phyloP scores from a whole-genome alignment of 2,329 filamentous ascomycete species.

The Paecilomyces sp. region DNA sequence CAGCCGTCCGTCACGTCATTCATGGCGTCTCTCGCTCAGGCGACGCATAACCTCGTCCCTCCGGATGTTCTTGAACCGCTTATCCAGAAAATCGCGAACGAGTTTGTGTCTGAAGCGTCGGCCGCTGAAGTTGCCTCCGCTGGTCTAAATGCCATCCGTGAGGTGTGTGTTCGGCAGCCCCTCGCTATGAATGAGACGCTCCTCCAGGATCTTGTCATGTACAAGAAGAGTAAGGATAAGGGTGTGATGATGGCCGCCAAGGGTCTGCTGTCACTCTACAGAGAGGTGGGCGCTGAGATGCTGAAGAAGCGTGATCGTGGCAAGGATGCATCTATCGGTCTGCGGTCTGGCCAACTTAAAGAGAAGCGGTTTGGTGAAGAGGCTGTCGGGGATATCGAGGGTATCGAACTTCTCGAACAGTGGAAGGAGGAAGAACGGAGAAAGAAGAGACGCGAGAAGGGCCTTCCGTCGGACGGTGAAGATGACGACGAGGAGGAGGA shows the following conservation, averaged over 20 bases:
- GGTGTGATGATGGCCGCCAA: slow-evolving; percentile 98
- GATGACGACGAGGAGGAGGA: slow-evolving; percentile 56
- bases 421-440: slow-evolving; percentile 89
- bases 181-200: slow-evolving; percentile 94
- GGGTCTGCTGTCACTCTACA: slow-evolving; percentile 80
- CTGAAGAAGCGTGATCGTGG: slow-evolving; percentile 85
- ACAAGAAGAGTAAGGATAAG: slow-evolving; percentile 96
- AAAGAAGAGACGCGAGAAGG: slow-evolving; percentile 63
- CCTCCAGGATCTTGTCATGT: slow-evolving; percentile 92
- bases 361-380: slow-evolving; percentile 79
- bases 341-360: slow-evolving; percentile 67
- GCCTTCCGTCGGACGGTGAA: slow-evolving; percentile 54
- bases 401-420: slow-evolving; percentile 80
- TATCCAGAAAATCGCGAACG: slow-evolving; percentile 92
- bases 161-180: slow-evolving; percentile 87
- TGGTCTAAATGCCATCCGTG: slow-evolving; percentile 87
- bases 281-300: slow-evolving; percentile 84
- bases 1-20: slow-evolving; percentile 91
- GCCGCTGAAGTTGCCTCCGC: slow-evolving; percentile 86
- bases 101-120: slow-evolving; percentile 93
- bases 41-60: slow-evolving; percentile 82
- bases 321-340: slow-evolving; percentile 78
- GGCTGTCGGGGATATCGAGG: slow-evolving; percentile 74
- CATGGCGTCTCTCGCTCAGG: slow-evolving; percentile 84
- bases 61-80: slow-evolving; percentile 88